Percentiles rank a stretch among this genome's conserved stretches.
These are phyloP conservation scores for Marasmius fiardii DNA, from an alignment of 1,284 basidiomycete species.

Conservation along the genomic window DNA sequence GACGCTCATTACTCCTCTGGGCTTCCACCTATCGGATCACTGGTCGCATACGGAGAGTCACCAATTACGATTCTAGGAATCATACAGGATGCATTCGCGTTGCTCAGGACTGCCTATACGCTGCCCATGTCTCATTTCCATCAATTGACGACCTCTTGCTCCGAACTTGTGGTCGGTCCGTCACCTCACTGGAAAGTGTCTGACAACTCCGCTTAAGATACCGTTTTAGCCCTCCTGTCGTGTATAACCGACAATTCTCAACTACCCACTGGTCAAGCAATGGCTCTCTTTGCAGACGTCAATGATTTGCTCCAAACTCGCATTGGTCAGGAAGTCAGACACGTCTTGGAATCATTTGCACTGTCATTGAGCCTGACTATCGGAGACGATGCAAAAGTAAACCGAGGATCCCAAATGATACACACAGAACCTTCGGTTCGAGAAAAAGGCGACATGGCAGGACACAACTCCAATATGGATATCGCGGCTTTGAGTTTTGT, in stretches of 20 bases:
- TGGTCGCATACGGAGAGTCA: conserved; percentile 47
- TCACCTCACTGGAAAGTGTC: conserved; percentile 32
- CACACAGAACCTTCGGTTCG: conserved; percentile 56
- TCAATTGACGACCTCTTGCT: conserved; percentile 53
- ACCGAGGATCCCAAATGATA: conserved; percentile 64
- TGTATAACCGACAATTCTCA: conserved; percentile 58
- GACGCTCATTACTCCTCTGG: conserved; percentile 59
- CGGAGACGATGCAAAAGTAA: conserved; percentile 65
- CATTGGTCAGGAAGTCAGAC: conserved; percentile 46
- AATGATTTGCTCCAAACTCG: conserved; percentile 52
- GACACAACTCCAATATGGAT: conserved; percentile 58
- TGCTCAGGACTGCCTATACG: conserved; percentile 54
- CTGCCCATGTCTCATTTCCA: conserved; percentile 61
- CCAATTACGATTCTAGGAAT: conserved; percentile 46
- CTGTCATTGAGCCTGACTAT: conserved; percentile 56
- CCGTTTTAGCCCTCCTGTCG: conserved; percentile 45
- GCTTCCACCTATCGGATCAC: conserved; percentile 46
- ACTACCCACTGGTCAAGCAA: conserved; percentile 54
- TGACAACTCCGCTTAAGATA: conserved; percentile 32
- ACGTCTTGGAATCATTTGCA: conserved; percentile 56
- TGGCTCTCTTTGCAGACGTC: conserved; percentile 50
- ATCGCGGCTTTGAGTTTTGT: conserved; percentile 59
- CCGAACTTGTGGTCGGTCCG: conserved; percentile 49
- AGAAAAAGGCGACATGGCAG: conserved; percentile 54
- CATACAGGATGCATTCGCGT: conserved; percentile 55